Conservation (phyloP, 2,329 filamentous ascomycete genomes). For the Fusarium fracticaudum region DNA sequence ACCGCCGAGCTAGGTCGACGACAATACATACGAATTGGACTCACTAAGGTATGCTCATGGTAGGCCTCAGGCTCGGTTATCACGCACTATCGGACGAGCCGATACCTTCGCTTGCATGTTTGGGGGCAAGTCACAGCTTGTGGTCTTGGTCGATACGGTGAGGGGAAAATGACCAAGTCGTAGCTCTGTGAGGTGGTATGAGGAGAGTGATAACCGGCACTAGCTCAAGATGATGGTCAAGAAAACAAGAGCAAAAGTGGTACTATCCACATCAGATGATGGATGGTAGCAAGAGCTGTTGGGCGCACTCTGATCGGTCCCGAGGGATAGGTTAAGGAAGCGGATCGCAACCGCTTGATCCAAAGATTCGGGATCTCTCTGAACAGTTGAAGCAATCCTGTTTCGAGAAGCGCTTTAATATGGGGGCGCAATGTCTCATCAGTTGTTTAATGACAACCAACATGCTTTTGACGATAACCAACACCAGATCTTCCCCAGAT, state of each 20-base stretch:
- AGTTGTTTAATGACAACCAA: slow-evolving; percentile 11
- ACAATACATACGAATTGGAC: slow-evolving; percentile 2
- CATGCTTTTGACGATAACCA: slow-evolving; percentile 18
- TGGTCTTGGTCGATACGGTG: slow-evolving; percentile 20
- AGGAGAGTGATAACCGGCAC: slow-evolving; percentile 13
- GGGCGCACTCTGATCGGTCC: slow-evolving; percentile 4
- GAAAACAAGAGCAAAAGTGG: neutral
- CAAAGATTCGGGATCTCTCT: neutral
- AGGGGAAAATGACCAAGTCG: slow-evolving; percentile 10
- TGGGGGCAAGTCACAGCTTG: slow-evolving; percentile 29
- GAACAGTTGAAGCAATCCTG: slow-evolving; percentile 8
- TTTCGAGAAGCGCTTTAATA: slow-evolving; percentile 33
- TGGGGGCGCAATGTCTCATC: slow-evolving; percentile 18
- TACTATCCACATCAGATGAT: slow-evolving; percentile 10
- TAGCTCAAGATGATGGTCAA: slow-evolving; percentile 8
- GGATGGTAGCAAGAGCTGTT: slow-evolving; percentile 1
- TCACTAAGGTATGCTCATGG: slow-evolving; percentile 1
- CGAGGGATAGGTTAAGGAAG: slow-evolving; percentile 9
- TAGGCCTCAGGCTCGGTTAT: slow-evolving; percentile 28
- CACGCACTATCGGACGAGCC: slow-evolving; percentile 38
- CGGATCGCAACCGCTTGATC: slow-evolving; percentile 12
- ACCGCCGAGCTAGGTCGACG: slow-evolving; percentile 10
- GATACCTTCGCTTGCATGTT: slow-evolving; percentile 24
- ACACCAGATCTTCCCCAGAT: slow-evolving; percentile 26
- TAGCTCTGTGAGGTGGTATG: slow-evolving; percentile 11